A percentile compares a stretch with the other conserved stretches of the same genome.
Evolutionary conservation across 73 alveolate genomes (phyloP).

Genomic region (Paramecium bursaria): DNA sequence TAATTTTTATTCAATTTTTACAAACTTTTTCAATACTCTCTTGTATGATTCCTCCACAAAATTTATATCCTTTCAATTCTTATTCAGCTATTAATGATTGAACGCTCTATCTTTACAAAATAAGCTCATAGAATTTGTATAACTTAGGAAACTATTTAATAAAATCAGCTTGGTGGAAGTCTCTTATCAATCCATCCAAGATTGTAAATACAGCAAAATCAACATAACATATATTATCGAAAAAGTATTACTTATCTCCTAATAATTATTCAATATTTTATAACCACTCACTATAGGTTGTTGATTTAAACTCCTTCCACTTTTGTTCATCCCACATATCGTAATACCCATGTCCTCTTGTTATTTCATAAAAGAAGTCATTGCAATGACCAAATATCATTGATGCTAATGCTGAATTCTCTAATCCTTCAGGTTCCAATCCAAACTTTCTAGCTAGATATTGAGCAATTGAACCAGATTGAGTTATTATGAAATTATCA

Average conservation of each 20-base stretch:
- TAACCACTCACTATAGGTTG: neutral
- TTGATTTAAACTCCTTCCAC: neutral
- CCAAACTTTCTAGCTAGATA: neutral
- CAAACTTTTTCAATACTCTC: neutral
- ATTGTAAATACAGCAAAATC: neutral
- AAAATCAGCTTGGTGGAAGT: neutral
- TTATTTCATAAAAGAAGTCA: neutral
- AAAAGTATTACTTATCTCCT: neutral
- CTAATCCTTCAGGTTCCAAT: neutral
- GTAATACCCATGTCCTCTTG: neutral
- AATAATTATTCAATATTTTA: neutral
- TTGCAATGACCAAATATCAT: neutral
- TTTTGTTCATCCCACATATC: neutral
- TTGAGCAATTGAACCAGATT: neutral
- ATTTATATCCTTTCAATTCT: no score
- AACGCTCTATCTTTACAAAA: neutral
- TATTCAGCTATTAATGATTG: neutral
- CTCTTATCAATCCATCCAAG: neutral
- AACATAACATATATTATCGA: neutral
- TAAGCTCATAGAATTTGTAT: neutral
- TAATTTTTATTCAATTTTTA: no score
- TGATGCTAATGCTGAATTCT: neutral
- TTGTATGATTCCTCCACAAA: neutral
- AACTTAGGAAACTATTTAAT: neutral
- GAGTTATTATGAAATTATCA: neutral